Conservation (phyloP, 2,329 filamentous ascomycete genomes). For the Plenodomus biglobosus region DNA sequence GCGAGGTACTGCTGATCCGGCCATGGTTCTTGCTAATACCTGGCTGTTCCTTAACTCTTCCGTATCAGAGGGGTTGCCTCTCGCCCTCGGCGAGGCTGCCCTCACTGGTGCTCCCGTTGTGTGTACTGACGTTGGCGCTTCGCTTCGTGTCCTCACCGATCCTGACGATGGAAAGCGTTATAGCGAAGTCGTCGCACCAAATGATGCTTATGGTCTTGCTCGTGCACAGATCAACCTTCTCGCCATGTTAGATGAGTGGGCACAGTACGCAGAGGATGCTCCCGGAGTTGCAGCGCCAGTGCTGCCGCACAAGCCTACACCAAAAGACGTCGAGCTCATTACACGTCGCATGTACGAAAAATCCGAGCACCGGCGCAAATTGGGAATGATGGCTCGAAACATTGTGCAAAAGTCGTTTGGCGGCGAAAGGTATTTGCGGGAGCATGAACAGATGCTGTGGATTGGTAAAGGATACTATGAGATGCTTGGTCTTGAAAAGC, state of each 20-base stretch:
- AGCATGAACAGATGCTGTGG: constrained; percentile 59
- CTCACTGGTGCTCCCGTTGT: constrained; percentile 59
- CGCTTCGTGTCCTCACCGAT: constrained; percentile 58
- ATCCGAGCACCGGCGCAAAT: constrained; percentile 55
- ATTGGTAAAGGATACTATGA: constrained; percentile 42
- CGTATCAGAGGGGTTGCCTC: constrained; percentile 57
- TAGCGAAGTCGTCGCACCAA: constrained; percentile 65
- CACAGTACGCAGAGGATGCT: constrained; percentile 58
- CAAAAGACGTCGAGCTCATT: constrained; percentile 56
- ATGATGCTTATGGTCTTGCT: constrained; percentile 62
- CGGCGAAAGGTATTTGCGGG: constrained; percentile 61
- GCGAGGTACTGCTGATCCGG: constrained; percentile 59
- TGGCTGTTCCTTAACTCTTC: constrained; percentile 58
- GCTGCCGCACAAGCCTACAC: constrained; percentile 53
- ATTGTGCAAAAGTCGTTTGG: constrained; percentile 63
- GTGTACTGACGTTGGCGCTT: constrained; percentile 60
- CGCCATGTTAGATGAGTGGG: constrained; percentile 63
- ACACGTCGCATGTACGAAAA: constrained; percentile 64
- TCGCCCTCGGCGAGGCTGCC: constrained; percentile 62
- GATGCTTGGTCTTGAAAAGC: constrained; percentile 35
- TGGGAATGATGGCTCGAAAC: constrained; percentile 60
- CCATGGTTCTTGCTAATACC: constrained; percentile 47
- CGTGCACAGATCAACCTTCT: constrained; percentile 64
- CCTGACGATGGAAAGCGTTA: constrained; percentile 53
- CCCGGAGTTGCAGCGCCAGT: constrained; percentile 44